Evolutionary conservation across 345 rosid genomes (phyloP).

Genomic region (Moricandia moricandioides): DNA sequence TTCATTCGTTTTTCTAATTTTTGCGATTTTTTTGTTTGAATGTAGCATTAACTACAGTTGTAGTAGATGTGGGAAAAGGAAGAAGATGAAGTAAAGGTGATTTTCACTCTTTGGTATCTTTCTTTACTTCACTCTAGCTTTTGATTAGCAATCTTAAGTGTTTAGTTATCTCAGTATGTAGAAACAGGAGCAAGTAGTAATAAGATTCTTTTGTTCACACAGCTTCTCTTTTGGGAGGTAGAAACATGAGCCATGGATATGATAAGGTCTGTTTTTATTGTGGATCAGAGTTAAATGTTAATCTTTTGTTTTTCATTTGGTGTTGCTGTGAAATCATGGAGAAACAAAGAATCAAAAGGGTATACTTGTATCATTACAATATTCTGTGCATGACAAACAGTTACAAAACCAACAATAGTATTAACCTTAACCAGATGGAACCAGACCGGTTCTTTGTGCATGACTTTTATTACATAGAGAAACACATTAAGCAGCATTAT

Average conservation of each 20-base stretch:
- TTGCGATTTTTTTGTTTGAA: slow-evolving; percentile 22
- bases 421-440: background rate
- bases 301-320: no score
- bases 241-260: background rate
- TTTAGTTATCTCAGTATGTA: background rate
- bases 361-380: no score
- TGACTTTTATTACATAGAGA: background rate
- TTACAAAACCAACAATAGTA: no score
- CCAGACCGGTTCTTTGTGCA: background rate
- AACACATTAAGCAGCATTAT: background rate
- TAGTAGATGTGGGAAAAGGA: slow-evolving; percentile 29
- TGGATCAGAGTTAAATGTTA: no score
- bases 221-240: background rate
- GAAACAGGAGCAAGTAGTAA: background rate
- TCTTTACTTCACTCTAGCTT: background rate
- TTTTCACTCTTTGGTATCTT: slow-evolving; percentile 11
- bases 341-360: no score
- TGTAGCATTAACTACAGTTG: slow-evolving; percentile 22
- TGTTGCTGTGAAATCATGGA: no score
- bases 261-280: no score
- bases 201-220: background rate
- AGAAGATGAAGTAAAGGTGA: background rate
- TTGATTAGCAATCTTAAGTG: no score
- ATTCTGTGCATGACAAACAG: no score
- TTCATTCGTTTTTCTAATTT: no score